A percentile compares a stretch with the other conserved stretches of the same genome.
phyloP scores from a whole-genome alignment of 2,329 filamentous ascomycete genomes.

The Aureobasidium vineae region DNA sequence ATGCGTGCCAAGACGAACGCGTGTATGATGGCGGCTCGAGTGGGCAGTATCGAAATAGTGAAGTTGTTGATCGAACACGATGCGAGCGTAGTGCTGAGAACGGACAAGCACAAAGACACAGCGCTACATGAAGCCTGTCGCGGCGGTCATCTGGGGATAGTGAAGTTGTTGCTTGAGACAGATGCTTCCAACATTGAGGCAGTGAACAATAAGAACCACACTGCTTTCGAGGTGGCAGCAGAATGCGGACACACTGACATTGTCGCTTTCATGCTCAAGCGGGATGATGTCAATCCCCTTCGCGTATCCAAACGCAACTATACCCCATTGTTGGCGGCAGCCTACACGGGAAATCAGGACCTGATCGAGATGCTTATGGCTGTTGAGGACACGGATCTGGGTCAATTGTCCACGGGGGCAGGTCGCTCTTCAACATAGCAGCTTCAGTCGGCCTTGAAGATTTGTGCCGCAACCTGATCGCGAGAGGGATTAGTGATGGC shows the following conservation, averaged over 20 bases:
- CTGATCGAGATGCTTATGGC: neutral
- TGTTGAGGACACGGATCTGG: neutral
- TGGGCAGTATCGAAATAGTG: neutral
- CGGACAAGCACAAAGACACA: neutral
- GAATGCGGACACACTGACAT: neutral
- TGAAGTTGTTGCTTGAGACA: neutral
- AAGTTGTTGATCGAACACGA: neutral
- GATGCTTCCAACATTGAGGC: neutral
- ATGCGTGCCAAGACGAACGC: neutral
- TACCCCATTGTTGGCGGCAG: neutral
- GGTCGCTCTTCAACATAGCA: neutral
- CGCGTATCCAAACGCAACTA: neutral
- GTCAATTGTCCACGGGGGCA: neutral
- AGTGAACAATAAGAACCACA: neutral
- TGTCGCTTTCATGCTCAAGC: neutral
- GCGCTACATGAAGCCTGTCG: neutral
- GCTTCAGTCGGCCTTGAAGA: neutral
- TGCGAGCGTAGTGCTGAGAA: neutral
- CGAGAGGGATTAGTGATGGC: neutral
- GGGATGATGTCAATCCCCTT: neutral
- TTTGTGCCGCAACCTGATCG: neutral
- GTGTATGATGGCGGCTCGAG: neutral
- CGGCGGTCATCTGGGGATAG: neutral
- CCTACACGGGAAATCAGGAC: neutral
- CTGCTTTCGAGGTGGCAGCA: neutral